Conservation (phyloP, 495 filamentous ascomycete genomes). For the Penicillium bovifimosum region DNA sequence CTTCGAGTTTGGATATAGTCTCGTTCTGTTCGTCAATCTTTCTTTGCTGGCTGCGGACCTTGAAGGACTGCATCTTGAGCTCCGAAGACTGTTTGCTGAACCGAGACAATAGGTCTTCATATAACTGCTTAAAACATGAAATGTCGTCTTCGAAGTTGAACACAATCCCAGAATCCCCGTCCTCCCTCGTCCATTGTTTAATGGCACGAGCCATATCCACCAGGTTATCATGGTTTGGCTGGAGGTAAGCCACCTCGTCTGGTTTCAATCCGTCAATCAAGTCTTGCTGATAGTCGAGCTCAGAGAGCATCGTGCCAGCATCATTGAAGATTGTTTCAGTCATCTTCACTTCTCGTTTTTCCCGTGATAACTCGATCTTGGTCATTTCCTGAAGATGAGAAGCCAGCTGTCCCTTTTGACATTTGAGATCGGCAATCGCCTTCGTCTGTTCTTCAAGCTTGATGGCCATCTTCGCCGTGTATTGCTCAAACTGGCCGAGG, state of each 20-base stretch:
- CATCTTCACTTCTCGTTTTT: neutral
- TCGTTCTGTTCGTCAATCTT: neutral
- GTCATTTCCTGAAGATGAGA: neutral
- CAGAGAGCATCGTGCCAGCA: neutral
- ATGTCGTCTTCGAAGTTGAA: neutral
- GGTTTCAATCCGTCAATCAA: neutral
- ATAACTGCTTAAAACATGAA: neutral
- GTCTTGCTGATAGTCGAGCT: conserved; percentile 1
- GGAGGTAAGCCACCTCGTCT: neutral
- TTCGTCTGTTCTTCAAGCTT: neutral
- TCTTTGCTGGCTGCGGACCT: neutral
- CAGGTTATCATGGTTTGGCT: neutral
- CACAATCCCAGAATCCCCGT: neutral
- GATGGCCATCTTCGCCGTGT: neutral
- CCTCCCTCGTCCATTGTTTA: neutral
- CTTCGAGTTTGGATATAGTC: neutral
- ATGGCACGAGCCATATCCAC: neutral
- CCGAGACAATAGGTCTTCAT: neutral
- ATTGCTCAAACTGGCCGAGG: no score
- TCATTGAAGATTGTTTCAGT: neutral
- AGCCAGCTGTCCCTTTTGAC: neutral
- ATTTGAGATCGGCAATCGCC: neutral
- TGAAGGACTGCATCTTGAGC: neutral
- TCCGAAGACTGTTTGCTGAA: neutral
- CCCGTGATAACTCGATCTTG: neutral